Evolutionary conservation across 2,329 filamentous ascomycete species (phyloP), one percentile per base, ranked within the genome.

Genomic region (Phaeosphaeriaceae sp.): DNA sequence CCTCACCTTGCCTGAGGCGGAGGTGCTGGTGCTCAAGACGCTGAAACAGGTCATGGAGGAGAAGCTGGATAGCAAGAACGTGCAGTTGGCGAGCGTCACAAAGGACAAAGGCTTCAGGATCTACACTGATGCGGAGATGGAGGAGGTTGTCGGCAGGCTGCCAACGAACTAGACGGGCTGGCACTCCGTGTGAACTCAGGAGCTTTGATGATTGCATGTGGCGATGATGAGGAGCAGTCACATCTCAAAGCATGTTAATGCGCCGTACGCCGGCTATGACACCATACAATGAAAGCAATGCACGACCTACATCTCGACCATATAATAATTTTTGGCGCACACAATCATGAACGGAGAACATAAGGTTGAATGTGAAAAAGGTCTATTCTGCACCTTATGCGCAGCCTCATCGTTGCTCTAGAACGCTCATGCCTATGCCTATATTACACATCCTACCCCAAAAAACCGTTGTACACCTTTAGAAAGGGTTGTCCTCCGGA

Each of bases 21-120:
- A 99, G 83, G 95, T 94, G 3, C 83, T 99, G 67, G 94, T 97
- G 52, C 85, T 99, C 75, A 98, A 98, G 88, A 99, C 95, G 40
- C 81, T 99, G 79, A 99, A 98, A 87, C 95, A 99, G 83, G 95
- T 99, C 70, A 99, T 99, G 95, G 95, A 99, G 83, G 95, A 99
- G 88, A 99, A 99, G 85, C 86, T 99, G 61, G 95, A 99, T 78
- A 88, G 93, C 65, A 99, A 99, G 88, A 99, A 99, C 77, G 95
- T 99, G 67, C 95, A 99, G 84, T 82, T 99, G 70, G 95, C 95
- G 54, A 98, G 94, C 77, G 95, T 99, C 58, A 99, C 95, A 64
- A 97, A 94, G 85, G 94, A 97, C 68, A 94, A 92, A 82, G 95
- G 95, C 56, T 99, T 99, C 86, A 91, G 93, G 83, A 97, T 99